Evolutionary conservation across 2,329 filamentous ascomycete species (phyloP).

Genomic region (Neonectria neomacrospora): DNA sequence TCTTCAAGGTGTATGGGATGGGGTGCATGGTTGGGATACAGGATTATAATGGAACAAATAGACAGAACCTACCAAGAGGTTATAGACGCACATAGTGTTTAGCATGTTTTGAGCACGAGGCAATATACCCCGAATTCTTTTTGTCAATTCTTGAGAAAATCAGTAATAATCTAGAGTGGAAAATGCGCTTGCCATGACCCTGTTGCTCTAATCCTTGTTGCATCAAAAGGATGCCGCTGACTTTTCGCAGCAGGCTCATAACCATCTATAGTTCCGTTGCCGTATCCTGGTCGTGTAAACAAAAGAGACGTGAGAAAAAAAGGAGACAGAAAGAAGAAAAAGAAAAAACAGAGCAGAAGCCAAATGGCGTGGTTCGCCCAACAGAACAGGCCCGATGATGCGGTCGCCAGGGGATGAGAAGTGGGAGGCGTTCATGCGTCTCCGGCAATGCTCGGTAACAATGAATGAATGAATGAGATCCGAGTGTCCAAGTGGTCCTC

Average conservation of each 20-base stretch:
- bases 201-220: constrained; percentile 21
- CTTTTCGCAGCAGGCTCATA: constrained; percentile 25
- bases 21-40: constrained; percentile 12
- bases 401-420: constrained; percentile 30
- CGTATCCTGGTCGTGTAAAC: constrained; percentile 18
- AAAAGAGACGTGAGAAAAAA: background rate
- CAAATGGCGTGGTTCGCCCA: constrained; percentile 7
- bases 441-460: constrained; percentile 41
- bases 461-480: constrained; percentile 35
- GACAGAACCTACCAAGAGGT: constrained; percentile 14
- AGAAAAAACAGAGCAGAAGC: constrained; percentile 7
- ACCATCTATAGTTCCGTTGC: constrained; percentile 22
- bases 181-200: constrained; percentile 23
- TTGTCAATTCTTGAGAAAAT: constrained; percentile 12
- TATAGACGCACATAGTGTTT: constrained; percentile 17
- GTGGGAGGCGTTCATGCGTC: constrained; percentile 35
- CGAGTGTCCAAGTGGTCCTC: constrained; percentile 26
- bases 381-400: constrained; percentile 10
- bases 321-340: constrained; percentile 13
- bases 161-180: constrained; percentile 8
- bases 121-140: constrained; percentile 40
- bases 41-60: constrained; percentile 2
- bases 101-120: constrained; percentile 34
- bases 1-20: constrained; percentile 13
- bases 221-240: constrained; percentile 28